phyloP scores from a whole-genome alignment of 768 basidiomycete species.

The Lanmaoa rubissima region DNA sequence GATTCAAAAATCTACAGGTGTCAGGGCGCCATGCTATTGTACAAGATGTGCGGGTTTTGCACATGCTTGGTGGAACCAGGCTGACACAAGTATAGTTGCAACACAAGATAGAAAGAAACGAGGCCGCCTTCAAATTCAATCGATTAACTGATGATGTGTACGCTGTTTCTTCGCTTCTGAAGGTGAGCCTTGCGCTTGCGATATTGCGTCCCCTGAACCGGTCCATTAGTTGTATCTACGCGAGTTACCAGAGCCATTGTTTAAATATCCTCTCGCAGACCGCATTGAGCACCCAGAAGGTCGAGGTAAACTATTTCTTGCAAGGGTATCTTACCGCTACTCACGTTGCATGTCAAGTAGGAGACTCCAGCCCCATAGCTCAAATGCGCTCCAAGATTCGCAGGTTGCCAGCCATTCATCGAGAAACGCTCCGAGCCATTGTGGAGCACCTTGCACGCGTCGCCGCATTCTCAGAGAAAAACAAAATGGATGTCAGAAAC shows the following conservation, averaged over 20 bases:
- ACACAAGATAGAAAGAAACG: conserved; percentile 85
- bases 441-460: conserved; percentile 83
- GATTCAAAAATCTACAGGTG: conserved; percentile 44
- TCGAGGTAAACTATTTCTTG: conserved; percentile 47
- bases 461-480: conserved; percentile 60
- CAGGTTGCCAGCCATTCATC: conserved; percentile 78
- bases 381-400: conserved; percentile 87
- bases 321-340: not conserved
- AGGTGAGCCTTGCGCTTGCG: conserved; percentile 44
- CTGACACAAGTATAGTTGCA: conserved; percentile 53
- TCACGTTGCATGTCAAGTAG: conserved; percentile 42
- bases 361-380: conserved; percentile 64
- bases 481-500: conserved; percentile 95
- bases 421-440: conserved; percentile 76
- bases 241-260: conserved; percentile 87
- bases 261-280: conserved; percentile 76
- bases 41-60: conserved; percentile 57
- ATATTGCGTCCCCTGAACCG: not conserved
- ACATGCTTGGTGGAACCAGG: not conserved
- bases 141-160: conserved; percentile 73
- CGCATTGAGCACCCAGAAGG: conserved; percentile 79
- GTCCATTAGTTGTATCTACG: conserved; percentile 66
- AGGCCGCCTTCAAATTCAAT: conserved; percentile 70
- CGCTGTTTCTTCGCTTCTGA: conserved; percentile 80
- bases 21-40: conserved; percentile 84